Conservation (phyloP, 2,329 filamentous ascomycete species). For the Pseudogymnoascus sp. region DNA sequence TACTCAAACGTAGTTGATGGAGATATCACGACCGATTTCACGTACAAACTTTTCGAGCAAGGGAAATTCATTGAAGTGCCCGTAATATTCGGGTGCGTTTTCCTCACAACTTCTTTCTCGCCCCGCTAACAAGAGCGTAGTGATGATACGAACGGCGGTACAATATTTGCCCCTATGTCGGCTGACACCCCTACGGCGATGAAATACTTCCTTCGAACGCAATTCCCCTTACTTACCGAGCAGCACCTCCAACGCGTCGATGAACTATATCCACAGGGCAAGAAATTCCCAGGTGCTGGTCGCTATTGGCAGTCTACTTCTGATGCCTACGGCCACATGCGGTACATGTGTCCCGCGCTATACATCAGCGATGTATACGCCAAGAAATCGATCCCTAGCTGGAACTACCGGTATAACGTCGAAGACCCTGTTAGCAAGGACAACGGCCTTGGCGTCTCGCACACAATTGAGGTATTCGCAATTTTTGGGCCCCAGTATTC, state of each 20-base stretch:
- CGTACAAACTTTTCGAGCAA: constrained; percentile 39
- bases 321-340: constrained; percentile 54
- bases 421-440: constrained; percentile 45
- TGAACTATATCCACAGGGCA: constrained; percentile 43
- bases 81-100: constrained; percentile 34
- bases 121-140: constrained; percentile 19
- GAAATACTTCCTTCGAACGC: constrained; percentile 46
- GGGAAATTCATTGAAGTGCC: constrained; percentile 47
- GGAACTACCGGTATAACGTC: constrained; percentile 61
- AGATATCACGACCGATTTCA: constrained; percentile 40
- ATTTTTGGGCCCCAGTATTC: constrained; percentile 58
- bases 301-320: constrained; percentile 50
- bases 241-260: constrained; percentile 44
- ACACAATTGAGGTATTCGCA: constrained; percentile 57
- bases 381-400: constrained; percentile 34
- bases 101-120: neutral
- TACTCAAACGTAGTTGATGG: constrained; percentile 48
- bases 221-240: constrained; percentile 47
- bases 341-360: constrained; percentile 56
- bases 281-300: constrained; percentile 38
- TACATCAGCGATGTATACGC: constrained; percentile 32
- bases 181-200: constrained; percentile 40
- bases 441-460: constrained; percentile 53
- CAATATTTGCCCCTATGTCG: constrained; percentile 45
- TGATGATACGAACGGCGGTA: constrained; percentile 57